phyloP scores from a whole-genome alignment of 176 grass and related monocot species.

The Tillandsia fasciculata region DNA sequence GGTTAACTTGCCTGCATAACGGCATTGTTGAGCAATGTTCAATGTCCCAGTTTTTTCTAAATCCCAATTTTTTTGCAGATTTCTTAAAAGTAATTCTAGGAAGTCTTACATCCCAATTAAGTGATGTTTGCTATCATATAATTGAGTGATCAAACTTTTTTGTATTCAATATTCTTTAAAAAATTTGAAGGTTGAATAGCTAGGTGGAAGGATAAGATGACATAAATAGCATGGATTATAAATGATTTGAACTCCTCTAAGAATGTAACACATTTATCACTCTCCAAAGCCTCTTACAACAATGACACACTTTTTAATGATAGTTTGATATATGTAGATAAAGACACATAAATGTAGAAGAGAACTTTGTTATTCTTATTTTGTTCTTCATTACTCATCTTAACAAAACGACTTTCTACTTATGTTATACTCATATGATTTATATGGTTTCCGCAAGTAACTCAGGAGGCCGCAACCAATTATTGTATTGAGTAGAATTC shows the following conservation, averaged over 20 bases:
- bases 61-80: background rate
- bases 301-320: background rate
- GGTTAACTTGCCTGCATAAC: background rate
- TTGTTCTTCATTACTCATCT: background rate
- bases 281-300: background rate
- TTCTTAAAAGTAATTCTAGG: background rate
- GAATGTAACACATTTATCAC: background rate
- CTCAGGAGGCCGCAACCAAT: too few relatives aligned
- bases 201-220: too few relatives aligned
- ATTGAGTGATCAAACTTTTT: background rate
- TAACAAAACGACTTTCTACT: background rate
- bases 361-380: background rate
- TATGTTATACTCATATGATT: background rate
- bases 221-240: background rate
- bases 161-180: background rate
- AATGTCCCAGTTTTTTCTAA: background rate
- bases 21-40: background rate
- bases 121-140: too few relatives aligned
- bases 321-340: background rate
- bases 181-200: background rate
- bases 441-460: too few relatives aligned
- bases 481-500: too few relatives aligned
- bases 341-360: background rate
- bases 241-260: background rate
- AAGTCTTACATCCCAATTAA: too few relatives aligned